A percentile compares a stretch with the other conserved stretches of the same genome.
phyloP scores from a whole-genome alignment of 257 asterid genomes.

The Scutellaria galericulata region DNA sequence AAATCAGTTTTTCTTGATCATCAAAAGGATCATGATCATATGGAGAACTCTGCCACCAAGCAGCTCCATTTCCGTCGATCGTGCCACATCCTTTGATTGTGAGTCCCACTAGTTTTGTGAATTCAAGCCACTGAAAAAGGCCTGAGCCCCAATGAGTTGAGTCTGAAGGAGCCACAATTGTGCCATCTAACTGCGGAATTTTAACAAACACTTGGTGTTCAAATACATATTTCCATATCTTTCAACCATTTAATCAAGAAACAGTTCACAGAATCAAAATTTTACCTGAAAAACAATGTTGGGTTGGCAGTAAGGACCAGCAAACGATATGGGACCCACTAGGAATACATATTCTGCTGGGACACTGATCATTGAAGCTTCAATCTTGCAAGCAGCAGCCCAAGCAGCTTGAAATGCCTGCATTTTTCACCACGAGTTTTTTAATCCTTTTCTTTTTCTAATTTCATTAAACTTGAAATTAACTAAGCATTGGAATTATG shows the following conservation, averaged over 20 bases:
- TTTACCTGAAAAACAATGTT: slow-evolving; percentile 87
- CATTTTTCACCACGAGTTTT: slow-evolving; percentile 27
- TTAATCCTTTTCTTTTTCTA: background rate
- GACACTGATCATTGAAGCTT: slow-evolving; percentile 68
- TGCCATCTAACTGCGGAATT: slow-evolving; percentile 81
- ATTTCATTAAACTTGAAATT: background rate
- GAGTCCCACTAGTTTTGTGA: slow-evolving; percentile 81
- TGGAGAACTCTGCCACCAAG: slow-evolving; percentile 81
- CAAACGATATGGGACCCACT: slow-evolving; percentile 86
- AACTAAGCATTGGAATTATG: background rate
- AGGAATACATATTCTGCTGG: slow-evolving; percentile 68
- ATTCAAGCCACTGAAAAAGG: slow-evolving; percentile 78
- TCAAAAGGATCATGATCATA: slow-evolving; percentile 66
- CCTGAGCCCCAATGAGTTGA: slow-evolving; percentile 87
- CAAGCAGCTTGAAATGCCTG: slow-evolving; percentile 94
- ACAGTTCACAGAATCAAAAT: too few species aligned
- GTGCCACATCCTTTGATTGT: slow-evolving; percentile 76
- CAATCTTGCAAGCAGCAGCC: slow-evolving; percentile 83
- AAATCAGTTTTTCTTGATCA: slow-evolving; percentile 70
- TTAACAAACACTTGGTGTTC: slow-evolving; percentile 31
- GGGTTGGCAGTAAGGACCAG: slow-evolving; percentile 90
- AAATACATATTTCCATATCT: background rate
- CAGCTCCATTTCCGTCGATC: slow-evolving; percentile 84
- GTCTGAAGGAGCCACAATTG: slow-evolving; percentile 76
- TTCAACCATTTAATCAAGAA: background rate